Evolutionary conservation across 2,329 filamentous ascomycete species (phyloP).

Genomic region (Chaetothyriales sp.): DNA sequence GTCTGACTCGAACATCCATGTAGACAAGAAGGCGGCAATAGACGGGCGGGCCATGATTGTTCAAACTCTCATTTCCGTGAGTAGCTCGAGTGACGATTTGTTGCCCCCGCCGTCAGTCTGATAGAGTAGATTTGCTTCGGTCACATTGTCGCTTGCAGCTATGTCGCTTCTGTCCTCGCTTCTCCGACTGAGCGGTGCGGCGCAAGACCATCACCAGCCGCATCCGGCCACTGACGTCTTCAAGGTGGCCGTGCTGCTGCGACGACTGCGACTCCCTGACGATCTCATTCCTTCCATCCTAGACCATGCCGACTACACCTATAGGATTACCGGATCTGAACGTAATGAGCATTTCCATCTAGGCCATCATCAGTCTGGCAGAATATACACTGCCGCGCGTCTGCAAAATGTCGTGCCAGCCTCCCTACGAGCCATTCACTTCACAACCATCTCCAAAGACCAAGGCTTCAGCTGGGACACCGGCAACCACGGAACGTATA

Average conservation of each 20-base stretch:
- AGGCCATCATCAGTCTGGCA: not conserved
- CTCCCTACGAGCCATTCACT: constrained; percentile 1
- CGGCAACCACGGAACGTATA: constrained; percentile 5
- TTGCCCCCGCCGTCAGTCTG: not conserved
- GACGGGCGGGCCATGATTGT: not conserved
- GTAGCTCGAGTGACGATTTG: not conserved
- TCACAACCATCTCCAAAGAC: constrained; percentile 3
- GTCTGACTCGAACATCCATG: no score
- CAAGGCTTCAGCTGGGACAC: constrained; percentile 5
- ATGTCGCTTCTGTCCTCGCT: not conserved
- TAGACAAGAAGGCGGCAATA: no score
- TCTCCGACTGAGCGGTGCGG: not conserved
- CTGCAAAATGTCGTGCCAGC: not conserved
- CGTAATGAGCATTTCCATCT: not conserved
- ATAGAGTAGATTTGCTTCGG: not conserved
- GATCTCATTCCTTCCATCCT: not conserved
- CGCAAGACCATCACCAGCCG: not conserved
- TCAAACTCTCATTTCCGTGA: constrained; percentile 1
- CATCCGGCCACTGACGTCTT: not conserved
- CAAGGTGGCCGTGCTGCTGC: not conserved
- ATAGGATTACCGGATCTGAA: not conserved
- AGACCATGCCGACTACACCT: not conserved
- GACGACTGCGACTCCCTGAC: not conserved
- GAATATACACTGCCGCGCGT: not conserved
- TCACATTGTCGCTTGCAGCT: not conserved